These are phyloP conservation scores for Bombardia bombarda DNA, from an alignment of 495 filamentous ascomycete genomes.

Conservation along the genomic window DNA sequence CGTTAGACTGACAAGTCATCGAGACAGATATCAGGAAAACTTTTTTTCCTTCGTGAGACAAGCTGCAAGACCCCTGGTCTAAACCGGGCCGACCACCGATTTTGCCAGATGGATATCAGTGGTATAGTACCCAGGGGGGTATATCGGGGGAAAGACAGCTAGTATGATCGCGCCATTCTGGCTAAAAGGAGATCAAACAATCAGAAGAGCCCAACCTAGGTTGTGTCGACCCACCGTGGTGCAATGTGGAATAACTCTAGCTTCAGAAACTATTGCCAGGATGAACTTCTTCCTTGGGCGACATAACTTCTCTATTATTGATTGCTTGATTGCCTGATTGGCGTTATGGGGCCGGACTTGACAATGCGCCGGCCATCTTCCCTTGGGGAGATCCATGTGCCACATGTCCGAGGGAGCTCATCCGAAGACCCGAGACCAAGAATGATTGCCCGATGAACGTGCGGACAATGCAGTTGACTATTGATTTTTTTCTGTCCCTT, in stretches of 20 bases:
- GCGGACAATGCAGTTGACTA: slow-evolving; percentile 8
- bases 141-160: slow-evolving; percentile 9
- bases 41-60: neutral
- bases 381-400: slow-evolving; percentile 8
- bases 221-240: slow-evolving; percentile 11
- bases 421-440: slow-evolving; percentile 21
- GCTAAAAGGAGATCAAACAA: slow-evolving; percentile 43
- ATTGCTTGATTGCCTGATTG: slow-evolving; percentile 12
- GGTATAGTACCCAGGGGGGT: slow-evolving; percentile 3
- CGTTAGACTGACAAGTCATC: neutral
- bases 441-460: slow-evolving; percentile 3
- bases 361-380: neutral
- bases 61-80: slow-evolving; percentile 8
- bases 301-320: neutral
- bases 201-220: slow-evolving; percentile 6
- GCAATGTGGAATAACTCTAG: neutral
- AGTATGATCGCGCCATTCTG: slow-evolving; percentile 30
- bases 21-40: neutral
- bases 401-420: slow-evolving; percentile 12
- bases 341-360: slow-evolving; percentile 6
- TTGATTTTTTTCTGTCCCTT: too few relatives aligned
- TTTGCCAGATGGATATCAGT: slow-evolving; percentile 32
- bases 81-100: slow-evolving; percentile 39
- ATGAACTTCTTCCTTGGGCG: too few relatives aligned
- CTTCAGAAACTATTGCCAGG: neutral